Evolutionary conservation across 1,284 basidiomycete genomes (phyloP), one percentile per base, ranked within the genome.

Genomic region (Rhodotorula sp.): DNA sequence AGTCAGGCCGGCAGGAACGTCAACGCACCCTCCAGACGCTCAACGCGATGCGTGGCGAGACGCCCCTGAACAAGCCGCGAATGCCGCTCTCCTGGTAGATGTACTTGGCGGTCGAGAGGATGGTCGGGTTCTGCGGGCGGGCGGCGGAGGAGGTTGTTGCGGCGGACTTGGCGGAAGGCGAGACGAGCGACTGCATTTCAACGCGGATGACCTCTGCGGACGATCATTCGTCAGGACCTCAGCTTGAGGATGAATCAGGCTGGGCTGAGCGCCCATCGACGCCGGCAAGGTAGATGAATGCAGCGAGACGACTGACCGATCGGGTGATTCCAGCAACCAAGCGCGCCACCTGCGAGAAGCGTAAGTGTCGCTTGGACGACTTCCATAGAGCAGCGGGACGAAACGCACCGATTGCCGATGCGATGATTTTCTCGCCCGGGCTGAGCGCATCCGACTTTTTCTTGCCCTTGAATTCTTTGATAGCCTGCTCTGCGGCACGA

Each of bases 121-220:
- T 92, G 7, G 92, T 97, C 63, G 92, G 85, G 81, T 98, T 97
- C 48, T 80, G 81, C 4, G 93, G 92, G 58, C 44, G 48, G 91
- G 87, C 78, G 91, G 91, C 52, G 84, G 83, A 74, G 59, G 34
- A 30, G 7, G 55, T 27, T 39, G 36, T 20, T 24, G 32, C 44
- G 62, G 24, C n/a, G 24, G 57, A 46, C 22, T 53, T 24, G 53
- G 61, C 34, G 6, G 61, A 46, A 17, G 53, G 46, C n/a, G 81
- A 97, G 47, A 90, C 87, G 88, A 98, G 95, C 55, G 91, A 94
- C 87, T 99, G 96, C 96, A 99, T 99, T 90, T 95, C 92, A 51
- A 95, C 91, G 68, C 93, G 89, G 73, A 95, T 86, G 73, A 96
- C 93, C 83, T 98, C 94, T 98, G 97, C 53, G 94, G 95, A 46